Evolutionary conservation across 2,329 filamentous ascomycete genomes (phyloP).

Genomic region (Pyrenochaeta sp.): DNA sequence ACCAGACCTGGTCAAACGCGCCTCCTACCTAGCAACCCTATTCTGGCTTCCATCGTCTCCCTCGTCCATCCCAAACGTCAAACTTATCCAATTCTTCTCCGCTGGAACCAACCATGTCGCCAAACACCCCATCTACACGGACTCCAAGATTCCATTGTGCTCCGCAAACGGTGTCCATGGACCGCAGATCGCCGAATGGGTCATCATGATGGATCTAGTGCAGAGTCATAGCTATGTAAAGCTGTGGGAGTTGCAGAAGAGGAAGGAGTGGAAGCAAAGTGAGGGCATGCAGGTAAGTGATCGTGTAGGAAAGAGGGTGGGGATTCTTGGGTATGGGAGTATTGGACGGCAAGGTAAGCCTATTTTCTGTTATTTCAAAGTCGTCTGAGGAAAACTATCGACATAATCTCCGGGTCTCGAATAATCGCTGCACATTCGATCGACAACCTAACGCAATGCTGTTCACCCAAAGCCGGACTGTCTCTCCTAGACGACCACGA

Average conservation of each 20-base stretch:
- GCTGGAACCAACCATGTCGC: conserved; percentile 66
- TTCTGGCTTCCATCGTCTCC: conserved; percentile 53
- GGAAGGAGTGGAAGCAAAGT: conserved; percentile 60
- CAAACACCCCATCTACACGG: conserved; percentile 62
- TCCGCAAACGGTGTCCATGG: conserved; percentile 67
- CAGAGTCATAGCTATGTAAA: conserved; percentile 63
- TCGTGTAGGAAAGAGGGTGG: conserved; percentile 65
- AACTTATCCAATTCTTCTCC: conserved; percentile 65
- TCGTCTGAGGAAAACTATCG: neutral
- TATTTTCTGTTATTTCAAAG: neutral
- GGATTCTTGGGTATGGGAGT: conserved; percentile 69
- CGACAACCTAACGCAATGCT: neutral
- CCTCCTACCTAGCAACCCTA: conserved; percentile 60
- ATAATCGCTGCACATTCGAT: neutral
- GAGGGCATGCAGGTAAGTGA: conserved; percentile 57
- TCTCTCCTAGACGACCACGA: neutral
- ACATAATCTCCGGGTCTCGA: neutral
- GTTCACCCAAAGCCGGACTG: neutral
- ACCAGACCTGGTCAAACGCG: conserved; percentile 51
- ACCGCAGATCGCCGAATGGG: conserved; percentile 73
- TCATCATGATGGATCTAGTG: conserved; percentile 68
- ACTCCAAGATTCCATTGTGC: conserved; percentile 62
- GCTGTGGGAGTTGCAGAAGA: conserved; percentile 66
- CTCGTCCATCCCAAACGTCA: conserved; percentile 49
- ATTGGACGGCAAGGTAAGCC: conserved; percentile 67